Evolutionary conservation across 768 basidiomycete genomes (phyloP).

Genomic region (Collybia nuda): DNA sequence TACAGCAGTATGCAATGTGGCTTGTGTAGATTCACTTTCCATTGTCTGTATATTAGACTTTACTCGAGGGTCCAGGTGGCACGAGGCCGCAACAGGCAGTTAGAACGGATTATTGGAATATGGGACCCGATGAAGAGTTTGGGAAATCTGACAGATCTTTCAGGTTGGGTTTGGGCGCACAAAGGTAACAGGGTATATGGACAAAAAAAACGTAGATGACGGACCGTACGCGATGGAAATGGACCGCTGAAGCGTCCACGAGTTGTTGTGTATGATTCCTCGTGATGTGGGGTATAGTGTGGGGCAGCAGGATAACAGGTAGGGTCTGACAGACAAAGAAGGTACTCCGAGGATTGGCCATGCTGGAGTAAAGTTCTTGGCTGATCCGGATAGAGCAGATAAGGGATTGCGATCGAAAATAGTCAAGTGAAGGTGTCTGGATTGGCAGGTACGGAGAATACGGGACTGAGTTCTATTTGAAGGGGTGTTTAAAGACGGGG

Average conservation of each 20-base stretch:
- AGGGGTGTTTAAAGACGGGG: background rate
- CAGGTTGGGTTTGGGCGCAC: background rate
- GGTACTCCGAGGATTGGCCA: conserved; percentile 24
- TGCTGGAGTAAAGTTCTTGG: background rate
- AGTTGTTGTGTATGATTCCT: background rate
- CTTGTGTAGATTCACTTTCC: no score
- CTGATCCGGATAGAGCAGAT: conserved; percentile 2
- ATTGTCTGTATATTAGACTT: no score
- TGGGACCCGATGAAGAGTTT: background rate
- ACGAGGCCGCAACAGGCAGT: no score
- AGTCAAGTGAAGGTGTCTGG: conserved; percentile 4
- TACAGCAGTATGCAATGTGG: no score
- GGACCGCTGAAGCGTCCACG: background rate
- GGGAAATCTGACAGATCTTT: background rate
- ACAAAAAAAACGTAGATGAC: background rate
- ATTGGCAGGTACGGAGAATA: conserved; percentile 1
- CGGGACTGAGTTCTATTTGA: background rate
- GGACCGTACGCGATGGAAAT: conserved; percentile 1
- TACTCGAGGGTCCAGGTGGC: no score
- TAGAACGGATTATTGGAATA: no score
- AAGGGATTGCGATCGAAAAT: conserved; percentile 11
- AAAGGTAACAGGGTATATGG: background rate
- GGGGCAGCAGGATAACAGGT: conserved; percentile 10
- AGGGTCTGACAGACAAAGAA: conserved; percentile 6
- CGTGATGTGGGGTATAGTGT: conserved; percentile 22